These are phyloP conservation scores for Geosmithia morbida DNA, from an alignment of 2,329 filamentous ascomycete species.

Conservation along the genomic window DNA sequence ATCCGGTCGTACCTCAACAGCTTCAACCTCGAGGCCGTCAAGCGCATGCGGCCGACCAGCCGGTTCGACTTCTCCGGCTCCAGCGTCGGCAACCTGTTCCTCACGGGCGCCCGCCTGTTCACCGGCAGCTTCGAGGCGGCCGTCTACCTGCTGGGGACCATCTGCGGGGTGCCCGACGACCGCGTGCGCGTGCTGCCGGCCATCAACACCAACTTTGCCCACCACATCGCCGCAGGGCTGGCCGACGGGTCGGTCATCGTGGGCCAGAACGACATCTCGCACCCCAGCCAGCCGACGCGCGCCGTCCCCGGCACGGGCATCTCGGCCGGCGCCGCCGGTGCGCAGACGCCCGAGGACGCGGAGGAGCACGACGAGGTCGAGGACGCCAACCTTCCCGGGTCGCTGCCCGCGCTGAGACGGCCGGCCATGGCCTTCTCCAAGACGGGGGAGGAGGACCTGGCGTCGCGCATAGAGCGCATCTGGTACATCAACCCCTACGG, in stretches of 20 bases:
- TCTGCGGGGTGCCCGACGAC: slow-evolving; percentile 67
- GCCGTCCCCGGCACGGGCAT: slow-evolving; percentile 15
- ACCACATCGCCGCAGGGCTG: slow-evolving; percentile 81
- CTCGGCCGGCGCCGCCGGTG: slow-evolving; percentile 4
- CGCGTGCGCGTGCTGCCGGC: slow-evolving; percentile 71
- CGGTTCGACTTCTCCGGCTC: slow-evolving; percentile 67
- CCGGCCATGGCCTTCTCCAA: slow-evolving; percentile 79
- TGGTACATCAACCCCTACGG: slow-evolving; percentile 99
- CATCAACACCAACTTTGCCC: slow-evolving; percentile 89
- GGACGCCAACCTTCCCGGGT: slow-evolving; percentile 70
- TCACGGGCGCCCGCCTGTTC: slow-evolving; percentile 78
- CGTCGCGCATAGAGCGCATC: slow-evolving; percentile 62
- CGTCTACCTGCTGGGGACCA: slow-evolving; percentile 76
- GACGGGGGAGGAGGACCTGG: slow-evolving; percentile 56
- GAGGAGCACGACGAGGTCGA: slow-evolving; percentile 52
- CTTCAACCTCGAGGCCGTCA: slow-evolving; percentile 65
- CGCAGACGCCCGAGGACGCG: slow-evolving; percentile 23
- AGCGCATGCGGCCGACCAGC: slow-evolving; percentile 56
- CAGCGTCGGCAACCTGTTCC: slow-evolving; percentile 65
- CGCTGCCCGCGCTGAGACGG: slow-evolving; percentile 62
- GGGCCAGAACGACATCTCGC: slow-evolving; percentile 86
- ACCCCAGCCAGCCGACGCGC: slow-evolving; percentile 54
- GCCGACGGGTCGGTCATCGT: slow-evolving; percentile 65
- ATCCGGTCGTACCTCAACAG: slow-evolving; percentile 65
- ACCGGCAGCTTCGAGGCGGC: slow-evolving; percentile 85